Percentiles rank a stretch among this genome's conserved stretches.
Evolutionary conservation across 1,284 basidiomycete species (phyloP).

Genomic region (Fomitiporia mediterranea): DNA sequence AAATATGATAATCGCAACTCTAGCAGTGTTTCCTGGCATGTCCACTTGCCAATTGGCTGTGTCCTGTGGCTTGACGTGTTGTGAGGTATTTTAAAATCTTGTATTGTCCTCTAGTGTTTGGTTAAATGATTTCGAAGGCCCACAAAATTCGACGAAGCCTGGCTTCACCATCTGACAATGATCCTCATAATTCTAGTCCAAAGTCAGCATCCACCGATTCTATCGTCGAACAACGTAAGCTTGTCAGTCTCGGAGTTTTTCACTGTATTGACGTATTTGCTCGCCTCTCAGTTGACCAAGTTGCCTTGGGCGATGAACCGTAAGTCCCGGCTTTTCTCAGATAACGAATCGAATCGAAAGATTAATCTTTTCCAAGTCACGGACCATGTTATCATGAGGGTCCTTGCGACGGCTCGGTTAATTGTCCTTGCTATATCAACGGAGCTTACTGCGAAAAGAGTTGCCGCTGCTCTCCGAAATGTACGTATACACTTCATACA

Average conservation of each 20-base stretch:
- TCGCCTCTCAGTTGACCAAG: slow-evolving; percentile 25
- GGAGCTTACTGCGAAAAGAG: slow-evolving; percentile 36
- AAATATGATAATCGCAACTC: slow-evolving; percentile 28
- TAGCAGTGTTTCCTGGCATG: slow-evolving; percentile 32
- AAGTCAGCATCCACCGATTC: not conserved
- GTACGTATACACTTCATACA: slow-evolving; percentile 24
- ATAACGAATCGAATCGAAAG: too few relatives aligned
- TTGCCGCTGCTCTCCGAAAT: slow-evolving; percentile 36
- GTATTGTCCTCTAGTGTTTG: not conserved
- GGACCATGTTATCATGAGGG: slow-evolving; percentile 38
- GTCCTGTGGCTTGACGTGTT: slow-evolving; percentile 37
- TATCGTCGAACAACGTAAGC: not conserved
- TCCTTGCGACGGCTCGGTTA: slow-evolving; percentile 29
- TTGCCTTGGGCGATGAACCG: not conserved
- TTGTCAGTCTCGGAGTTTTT: not conserved
- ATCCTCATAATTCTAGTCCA: not conserved
- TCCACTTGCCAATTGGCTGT: slow-evolving; percentile 36
- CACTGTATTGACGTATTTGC: slow-evolving; percentile 13
- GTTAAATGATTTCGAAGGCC: not conserved
- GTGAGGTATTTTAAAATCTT: slow-evolving; percentile 31
- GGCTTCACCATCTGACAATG: too few relatives aligned
- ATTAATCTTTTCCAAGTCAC: not conserved
- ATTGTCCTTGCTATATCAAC: slow-evolving; percentile 35
- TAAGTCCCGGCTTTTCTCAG: not conserved
- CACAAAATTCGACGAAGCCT: not conserved